Evolutionary conservation across 768 basidiomycete species (phyloP), one percentile per base, ranked within the genome.

Genomic region (Hydnomerulius pinastri): DNA sequence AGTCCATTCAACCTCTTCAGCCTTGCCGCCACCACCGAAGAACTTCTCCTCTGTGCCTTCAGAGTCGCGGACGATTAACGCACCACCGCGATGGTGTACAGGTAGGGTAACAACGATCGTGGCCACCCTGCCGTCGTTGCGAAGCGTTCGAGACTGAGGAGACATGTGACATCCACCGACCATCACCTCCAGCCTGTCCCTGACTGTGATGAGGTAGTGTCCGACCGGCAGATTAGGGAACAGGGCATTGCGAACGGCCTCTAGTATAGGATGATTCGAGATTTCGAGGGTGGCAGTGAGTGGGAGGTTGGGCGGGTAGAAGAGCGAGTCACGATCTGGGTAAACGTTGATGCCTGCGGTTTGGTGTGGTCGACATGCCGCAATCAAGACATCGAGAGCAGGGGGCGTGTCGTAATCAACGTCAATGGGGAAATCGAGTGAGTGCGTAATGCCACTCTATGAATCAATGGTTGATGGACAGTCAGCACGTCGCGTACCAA

Each of bases 391-490:
- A 57, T 90, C 87, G 49, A 91, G 77, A 13, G 90, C 82, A 1
- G 88, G 87, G 13, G 89, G 87, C 13, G 83, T 78, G 63, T 81
- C 83, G 58, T 86, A 82, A 55, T 85, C 83, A 38, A 87, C 77
- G 58, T 91, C 86, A 51, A 92, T 80, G 4, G 90, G 90, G 62
- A 91, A 91, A 63, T 90, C 87, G 18, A 92, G 76, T 8, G 87
- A 85, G 62, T 92, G 87, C 0, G 86, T 83, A 53, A 88, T 86
- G 27, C 86, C 88, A 53, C 82, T 83, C 89, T 92, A 54, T 25
- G 46, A 24, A 49, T 23, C 40, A 30, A 46, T 63, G 4, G 28
- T 37, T n/a, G 25, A 28, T 37, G 18, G 23, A 37, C 23, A 33
- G 24, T 40, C 53, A 47, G 27, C 46, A 20, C 43, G 27, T 21